Conservation (phyloP, 2,329 filamentous ascomycete genomes). For the Ophiostoma himal-ulmi region DNA sequence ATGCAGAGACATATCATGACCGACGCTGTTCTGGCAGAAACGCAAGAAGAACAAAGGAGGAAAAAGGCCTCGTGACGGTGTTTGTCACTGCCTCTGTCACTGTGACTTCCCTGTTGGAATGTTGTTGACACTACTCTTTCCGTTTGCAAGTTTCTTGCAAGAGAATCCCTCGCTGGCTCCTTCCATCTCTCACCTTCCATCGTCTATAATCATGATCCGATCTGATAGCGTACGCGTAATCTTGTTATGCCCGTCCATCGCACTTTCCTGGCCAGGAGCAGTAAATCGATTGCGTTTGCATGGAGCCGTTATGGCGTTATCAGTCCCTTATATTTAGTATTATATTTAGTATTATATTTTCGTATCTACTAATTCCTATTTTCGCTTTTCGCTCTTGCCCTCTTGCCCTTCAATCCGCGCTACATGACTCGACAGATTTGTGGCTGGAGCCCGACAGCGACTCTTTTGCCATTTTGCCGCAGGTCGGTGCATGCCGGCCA, state of each 20-base stretch:
- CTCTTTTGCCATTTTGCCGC: neutral
- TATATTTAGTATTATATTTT: neutral
- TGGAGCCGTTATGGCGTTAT: neutral
- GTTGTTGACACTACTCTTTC: neutral
- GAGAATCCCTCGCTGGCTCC: neutral
- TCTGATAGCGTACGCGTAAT: neutral
- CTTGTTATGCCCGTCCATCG: neutral
- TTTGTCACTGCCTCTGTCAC: neutral
- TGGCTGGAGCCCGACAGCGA: neutral
- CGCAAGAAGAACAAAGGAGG: too few species aligned
- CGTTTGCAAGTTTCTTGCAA: neutral
- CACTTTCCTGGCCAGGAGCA: neutral
- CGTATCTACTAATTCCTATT: neutral
- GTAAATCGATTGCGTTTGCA: neutral
- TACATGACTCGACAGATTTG: conserved; percentile 8
- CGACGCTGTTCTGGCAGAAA: too few species aligned
- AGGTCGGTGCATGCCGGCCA: neutral
- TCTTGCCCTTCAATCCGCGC: neutral
- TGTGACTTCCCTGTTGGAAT: too few species aligned
- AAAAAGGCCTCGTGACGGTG: neutral
- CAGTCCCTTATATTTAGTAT: neutral
- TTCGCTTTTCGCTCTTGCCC: neutral
- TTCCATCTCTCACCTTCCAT: neutral
- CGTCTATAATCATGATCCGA: neutral
- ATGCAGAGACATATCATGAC: too few species aligned